Evolutionary conservation across 2,329 filamentous ascomycete genomes (phyloP).

Genomic region (Paraconiothyrium sp.): DNA sequence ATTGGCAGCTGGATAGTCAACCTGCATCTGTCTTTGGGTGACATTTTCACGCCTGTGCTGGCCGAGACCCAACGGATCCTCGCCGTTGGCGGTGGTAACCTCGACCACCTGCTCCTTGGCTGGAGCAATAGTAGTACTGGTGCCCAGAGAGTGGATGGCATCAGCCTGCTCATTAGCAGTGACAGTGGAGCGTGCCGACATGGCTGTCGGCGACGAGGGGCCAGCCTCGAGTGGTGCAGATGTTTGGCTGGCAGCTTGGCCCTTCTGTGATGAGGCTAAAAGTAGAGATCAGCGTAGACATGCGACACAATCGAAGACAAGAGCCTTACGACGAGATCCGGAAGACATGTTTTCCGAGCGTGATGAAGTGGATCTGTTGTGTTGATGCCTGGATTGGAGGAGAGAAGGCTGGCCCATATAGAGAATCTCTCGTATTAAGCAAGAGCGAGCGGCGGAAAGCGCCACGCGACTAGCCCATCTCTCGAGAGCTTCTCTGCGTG

Average conservation of each 20-base stretch:
- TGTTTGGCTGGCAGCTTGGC: constrained; percentile 44
- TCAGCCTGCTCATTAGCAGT: constrained; percentile 34
- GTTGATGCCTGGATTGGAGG: constrained; percentile 36
- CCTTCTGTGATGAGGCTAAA: constrained; percentile 38
- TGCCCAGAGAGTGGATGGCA: constrained; percentile 36
- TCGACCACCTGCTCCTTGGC: constrained; percentile 33
- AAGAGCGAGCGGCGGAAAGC: constrained; percentile 29
- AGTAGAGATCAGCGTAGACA: constrained; percentile 35
- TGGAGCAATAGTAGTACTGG: constrained; percentile 21
- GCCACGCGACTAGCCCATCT: constrained; percentile 17
- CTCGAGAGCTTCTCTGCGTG: constrained; percentile 23
- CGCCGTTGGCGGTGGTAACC: constrained; percentile 28
- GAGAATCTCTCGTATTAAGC: constrained; percentile 47
- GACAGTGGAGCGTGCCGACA: constrained; percentile 32
- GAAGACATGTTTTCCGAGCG: constrained; percentile 42
- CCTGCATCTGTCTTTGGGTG: constrained; percentile 58
- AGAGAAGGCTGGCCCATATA: constrained; percentile 31
- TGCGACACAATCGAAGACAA: constrained; percentile 24
- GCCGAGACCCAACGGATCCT: constrained; percentile 50
- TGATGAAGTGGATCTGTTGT: constrained; percentile 33
- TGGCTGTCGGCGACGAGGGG: constrained; percentile 30
- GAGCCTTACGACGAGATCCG: constrained; percentile 43
- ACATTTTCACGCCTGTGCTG: constrained; percentile 47
- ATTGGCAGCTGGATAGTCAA: constrained; percentile 56
- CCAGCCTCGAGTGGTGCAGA: constrained; percentile 33